These are phyloP conservation scores for Aspergillus terreus DNA, from an alignment of 2,329 filamentous ascomycete species.

Conservation along the genomic window DNA sequence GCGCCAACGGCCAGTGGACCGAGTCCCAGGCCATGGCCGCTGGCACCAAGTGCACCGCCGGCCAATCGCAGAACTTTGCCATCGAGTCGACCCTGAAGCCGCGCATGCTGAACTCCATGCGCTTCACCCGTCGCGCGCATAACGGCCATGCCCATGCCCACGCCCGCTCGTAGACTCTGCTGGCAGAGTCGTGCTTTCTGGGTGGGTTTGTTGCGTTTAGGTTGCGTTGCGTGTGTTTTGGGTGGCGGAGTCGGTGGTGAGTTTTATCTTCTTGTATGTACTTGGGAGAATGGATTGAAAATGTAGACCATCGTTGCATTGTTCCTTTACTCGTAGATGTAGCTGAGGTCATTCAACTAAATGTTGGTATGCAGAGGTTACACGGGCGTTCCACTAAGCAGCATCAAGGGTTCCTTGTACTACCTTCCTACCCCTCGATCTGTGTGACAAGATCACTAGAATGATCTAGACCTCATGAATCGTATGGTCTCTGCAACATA, in stretches of 20 bases:
- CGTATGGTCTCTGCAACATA: too few relatives aligned
- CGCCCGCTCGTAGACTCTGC: conserved; percentile 18
- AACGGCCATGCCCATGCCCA: conserved; percentile 8
- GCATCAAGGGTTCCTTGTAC: too few relatives aligned
- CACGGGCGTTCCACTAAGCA: too few relatives aligned
- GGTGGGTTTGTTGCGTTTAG: too few relatives aligned
- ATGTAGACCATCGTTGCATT: background rate
- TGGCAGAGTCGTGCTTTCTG: background rate
- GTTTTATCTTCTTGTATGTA: conserved; percentile 12
- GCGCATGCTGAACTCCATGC: conserved; percentile 24
- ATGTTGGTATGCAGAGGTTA: too few relatives aligned
- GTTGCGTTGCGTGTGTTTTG: background rate
- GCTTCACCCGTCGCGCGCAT: conserved; percentile 24
- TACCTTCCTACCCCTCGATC: too few relatives aligned
- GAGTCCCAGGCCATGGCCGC: conserved; percentile 47
- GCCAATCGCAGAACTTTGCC: conserved; percentile 25
- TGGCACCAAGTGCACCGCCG: conserved; percentile 52
- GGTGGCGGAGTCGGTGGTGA: background rate
- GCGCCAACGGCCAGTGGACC: conserved; percentile 58
- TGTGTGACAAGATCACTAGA: too few relatives aligned
- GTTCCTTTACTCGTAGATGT: too few relatives aligned
- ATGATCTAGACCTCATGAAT: too few relatives aligned
- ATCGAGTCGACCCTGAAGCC: conserved; percentile 22
- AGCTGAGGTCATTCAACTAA: too few relatives aligned
- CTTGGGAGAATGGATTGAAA: conserved; percentile 1